Percentiles rank a stretch among this genome's conserved stretches.
Evolutionary conservation across 2,329 filamentous ascomycete genomes (phyloP).

Genomic region (Fusarium odoratissimum): DNA sequence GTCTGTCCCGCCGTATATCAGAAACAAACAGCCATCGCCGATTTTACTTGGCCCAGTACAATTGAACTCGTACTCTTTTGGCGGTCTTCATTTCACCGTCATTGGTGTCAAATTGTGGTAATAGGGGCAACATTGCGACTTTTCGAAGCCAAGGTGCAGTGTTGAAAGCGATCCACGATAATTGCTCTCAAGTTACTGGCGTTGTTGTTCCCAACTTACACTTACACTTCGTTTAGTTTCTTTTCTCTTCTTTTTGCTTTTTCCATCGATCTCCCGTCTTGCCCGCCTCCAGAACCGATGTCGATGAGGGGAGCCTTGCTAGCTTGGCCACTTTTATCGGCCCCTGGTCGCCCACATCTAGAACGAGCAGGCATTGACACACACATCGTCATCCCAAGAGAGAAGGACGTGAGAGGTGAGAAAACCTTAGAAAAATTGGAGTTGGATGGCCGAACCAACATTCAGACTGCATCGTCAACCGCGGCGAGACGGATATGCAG

Average conservation of each 20-base stretch:
- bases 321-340: slow-evolving; percentile 11
- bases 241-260: slow-evolving; percentile 34
- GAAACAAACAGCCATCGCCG: background rate
- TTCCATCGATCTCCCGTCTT: slow-evolving; percentile 43
- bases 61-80: background rate
- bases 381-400: slow-evolving; percentile 5
- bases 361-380: slow-evolving; percentile 15
- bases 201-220: background rate
- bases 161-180: background rate
- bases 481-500: slow-evolving; percentile 37
- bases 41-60: background rate
- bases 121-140: background rate
- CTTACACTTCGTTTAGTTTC: slow-evolving; percentile 31
- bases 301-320: slow-evolving; percentile 25
- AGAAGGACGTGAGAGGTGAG: slow-evolving; percentile 16
- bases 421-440: slow-evolving; percentile 2
- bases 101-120: background rate
- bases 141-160: background rate
- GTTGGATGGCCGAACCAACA: slow-evolving; percentile 12
- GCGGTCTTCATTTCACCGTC: background rate
- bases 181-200: background rate
- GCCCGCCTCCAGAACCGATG: slow-evolving; percentile 37
- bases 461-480: slow-evolving; percentile 24
- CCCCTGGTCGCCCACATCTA: slow-evolving; percentile 19
- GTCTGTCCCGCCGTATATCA: background rate